Conservation (phyloP, 495 filamentous ascomycete genomes). For the Penicillium salamii region DNA sequence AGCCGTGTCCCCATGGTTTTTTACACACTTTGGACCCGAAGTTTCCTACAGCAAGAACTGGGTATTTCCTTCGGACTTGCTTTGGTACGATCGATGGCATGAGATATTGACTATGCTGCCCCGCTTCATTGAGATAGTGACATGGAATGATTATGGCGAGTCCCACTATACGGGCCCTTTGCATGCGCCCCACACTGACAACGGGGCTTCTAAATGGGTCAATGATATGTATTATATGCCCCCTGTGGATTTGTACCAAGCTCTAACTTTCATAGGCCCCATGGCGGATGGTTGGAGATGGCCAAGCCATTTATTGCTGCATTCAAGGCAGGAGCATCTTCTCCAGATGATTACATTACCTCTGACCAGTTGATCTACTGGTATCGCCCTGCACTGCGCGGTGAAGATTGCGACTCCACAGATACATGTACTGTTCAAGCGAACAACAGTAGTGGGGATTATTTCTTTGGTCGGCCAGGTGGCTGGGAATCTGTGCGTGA, state of each 20-base stretch:
- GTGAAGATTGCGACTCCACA: constrained; percentile 28
- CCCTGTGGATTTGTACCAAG: no score
- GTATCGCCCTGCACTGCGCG: constrained; percentile 43
- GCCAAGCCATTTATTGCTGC: constrained; percentile 54
- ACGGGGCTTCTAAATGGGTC: constrained; percentile 57
- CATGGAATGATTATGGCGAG: constrained; percentile 67
- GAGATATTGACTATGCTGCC: constrained; percentile 48
- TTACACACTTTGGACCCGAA: constrained; percentile 37
- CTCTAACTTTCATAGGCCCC: no score
- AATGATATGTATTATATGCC: constrained; percentile 46
- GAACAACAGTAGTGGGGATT: constrained; percentile 36
- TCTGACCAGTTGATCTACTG: constrained; percentile 45
- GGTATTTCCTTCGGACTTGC: constrained; percentile 47
- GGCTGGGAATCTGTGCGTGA: constrained; percentile 48
- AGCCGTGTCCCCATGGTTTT: constrained; percentile 40
- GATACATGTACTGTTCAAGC: constrained; percentile 35
- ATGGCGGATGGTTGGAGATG: constrained; percentile 39
- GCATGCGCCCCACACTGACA: constrained; percentile 47
- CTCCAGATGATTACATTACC: constrained; percentile 27
- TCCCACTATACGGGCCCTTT: constrained; percentile 50
- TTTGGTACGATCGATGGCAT: constrained; percentile 50
- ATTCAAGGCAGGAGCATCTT: constrained; percentile 50
- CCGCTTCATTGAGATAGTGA: constrained; percentile 55
- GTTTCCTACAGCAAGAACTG: constrained; percentile 48
- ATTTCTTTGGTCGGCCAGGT: constrained; percentile 50